Percentiles rank a stretch among this genome's conserved stretches.
phyloP scores from a whole-genome alignment of 164 flowering plant genomes.

The Berberis thunbergii region DNA sequence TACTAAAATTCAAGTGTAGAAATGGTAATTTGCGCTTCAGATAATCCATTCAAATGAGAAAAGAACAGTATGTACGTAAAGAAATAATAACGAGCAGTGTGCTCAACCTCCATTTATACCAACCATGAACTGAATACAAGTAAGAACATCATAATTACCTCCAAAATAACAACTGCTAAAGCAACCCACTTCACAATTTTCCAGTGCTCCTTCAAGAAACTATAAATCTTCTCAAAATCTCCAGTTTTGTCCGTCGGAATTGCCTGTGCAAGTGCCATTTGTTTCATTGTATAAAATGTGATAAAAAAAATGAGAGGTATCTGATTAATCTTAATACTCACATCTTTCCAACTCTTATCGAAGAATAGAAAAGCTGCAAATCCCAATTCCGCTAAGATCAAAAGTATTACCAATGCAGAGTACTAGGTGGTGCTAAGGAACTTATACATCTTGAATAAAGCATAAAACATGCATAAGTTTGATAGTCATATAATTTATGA shows the following conservation, averaged over 20 bases:
- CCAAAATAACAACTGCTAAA: slow-evolving; percentile 67
- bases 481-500: too few relatives aligned
- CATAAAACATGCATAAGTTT: too few relatives aligned
- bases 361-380: slow-evolving; percentile 87
- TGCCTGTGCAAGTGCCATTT: slow-evolving; percentile 29
- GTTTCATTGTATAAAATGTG: neutral
- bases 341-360: slow-evolving; percentile 82
- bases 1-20: too few relatives aligned
- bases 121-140: too few relatives aligned
- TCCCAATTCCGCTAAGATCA: slow-evolving; percentile 78
- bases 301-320: neutral
- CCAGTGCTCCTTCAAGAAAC: slow-evolving; percentile 75
- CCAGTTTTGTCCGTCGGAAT: slow-evolving; percentile 83
- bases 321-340: slow-evolving; percentile 20
- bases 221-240: slow-evolving; percentile 64
- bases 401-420: slow-evolving; percentile 52
- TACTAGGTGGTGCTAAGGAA: slow-evolving; percentile 54
- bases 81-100: too few relatives aligned
- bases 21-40: too few relatives aligned
- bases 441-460: too few relatives aligned
- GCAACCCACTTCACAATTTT: slow-evolving; percentile 81
- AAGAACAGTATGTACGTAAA: too few relatives aligned
- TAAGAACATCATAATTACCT: slow-evolving; percentile 34
- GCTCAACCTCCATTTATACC: too few relatives aligned
- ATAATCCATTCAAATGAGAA: too few relatives aligned